These are phyloP conservation scores for Trichaptum fuscoviolaceum DNA, from an alignment of 768 basidiomycete genomes.

Conservation along the genomic window DNA sequence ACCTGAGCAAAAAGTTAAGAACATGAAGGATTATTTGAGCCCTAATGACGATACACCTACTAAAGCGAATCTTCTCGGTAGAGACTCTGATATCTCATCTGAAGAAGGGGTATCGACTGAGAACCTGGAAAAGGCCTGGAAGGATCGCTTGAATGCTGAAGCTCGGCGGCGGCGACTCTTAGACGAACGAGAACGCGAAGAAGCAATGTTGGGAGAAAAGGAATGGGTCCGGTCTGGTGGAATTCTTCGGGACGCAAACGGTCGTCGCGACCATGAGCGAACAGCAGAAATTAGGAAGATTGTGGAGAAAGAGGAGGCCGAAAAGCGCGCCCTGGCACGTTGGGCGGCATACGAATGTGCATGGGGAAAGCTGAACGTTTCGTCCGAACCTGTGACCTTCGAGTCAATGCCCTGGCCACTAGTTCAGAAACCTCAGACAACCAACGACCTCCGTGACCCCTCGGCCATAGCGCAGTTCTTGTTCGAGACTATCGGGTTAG, in stretches of 20 bases:
- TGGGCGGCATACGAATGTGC: slow-evolving; percentile 52
- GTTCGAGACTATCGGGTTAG: slow-evolving; percentile 37
- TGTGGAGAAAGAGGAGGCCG: slow-evolving; percentile 38
- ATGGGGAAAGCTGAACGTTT: slow-evolving; percentile 40
- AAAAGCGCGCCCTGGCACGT: slow-evolving; percentile 29
- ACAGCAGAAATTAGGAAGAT: slow-evolving; percentile 46
- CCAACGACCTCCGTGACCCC: slow-evolving; percentile 31
- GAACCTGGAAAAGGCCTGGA: not conserved
- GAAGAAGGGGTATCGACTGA: not conserved
- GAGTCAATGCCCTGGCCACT: slow-evolving; percentile 63
- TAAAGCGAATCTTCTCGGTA: not conserved
- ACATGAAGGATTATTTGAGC: not conserved
- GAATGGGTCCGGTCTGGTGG: slow-evolving; percentile 60
- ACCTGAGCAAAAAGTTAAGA: not conserved
- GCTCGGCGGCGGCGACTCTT: not conserved
- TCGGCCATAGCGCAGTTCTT: slow-evolving; percentile 44
- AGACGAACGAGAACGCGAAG: slow-evolving; percentile 31
- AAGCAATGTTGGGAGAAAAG: slow-evolving; percentile 45
- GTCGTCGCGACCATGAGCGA: slow-evolving; percentile 44
- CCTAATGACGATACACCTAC: not conserved
- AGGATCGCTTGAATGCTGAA: not conserved
- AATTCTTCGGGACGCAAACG: slow-evolving; percentile 43
- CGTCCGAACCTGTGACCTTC: slow-evolving; percentile 33
- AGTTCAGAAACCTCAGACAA: slow-evolving; percentile 10
- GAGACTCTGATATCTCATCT: not conserved